These are phyloP conservation scores for Penicillium maclennaniae DNA, from an alignment of 495 filamentous ascomycete genomes.

Conservation along the genomic window DNA sequence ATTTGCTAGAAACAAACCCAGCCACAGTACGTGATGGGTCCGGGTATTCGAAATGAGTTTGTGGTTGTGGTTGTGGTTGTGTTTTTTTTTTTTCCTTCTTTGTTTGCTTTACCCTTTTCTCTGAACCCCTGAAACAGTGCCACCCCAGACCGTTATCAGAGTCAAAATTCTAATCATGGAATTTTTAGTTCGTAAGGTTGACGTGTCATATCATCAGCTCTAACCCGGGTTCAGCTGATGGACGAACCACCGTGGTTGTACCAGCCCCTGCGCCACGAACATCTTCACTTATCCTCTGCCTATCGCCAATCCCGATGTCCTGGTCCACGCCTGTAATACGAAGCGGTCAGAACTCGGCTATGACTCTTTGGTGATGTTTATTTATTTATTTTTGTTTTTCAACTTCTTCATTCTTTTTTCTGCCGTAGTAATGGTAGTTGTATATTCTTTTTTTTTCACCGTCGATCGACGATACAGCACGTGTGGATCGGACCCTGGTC, in stretches of 20 bases:
- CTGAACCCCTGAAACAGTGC: neutral
- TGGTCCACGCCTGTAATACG: conserved; percentile 4
- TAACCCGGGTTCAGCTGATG: neutral
- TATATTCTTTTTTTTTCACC: conserved; percentile 3
- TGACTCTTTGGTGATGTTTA: neutral
- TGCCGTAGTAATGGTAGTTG: too few relatives aligned
- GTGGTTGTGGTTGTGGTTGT: neutral
- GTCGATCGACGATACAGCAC: conserved; percentile 33
- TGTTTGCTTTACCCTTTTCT: too few relatives aligned
- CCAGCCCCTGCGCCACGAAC: conserved; percentile 12
- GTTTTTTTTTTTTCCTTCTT: neutral
- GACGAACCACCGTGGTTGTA: conserved; percentile 7
- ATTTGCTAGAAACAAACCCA: conserved; percentile 10
- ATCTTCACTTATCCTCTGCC: conserved; percentile 9
- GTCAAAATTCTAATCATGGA: neutral
- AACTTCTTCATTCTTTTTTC: conserved; percentile 10
- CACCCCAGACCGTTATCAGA: conserved; percentile 9
- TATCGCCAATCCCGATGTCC: conserved; percentile 6
- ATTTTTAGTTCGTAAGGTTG: neutral
- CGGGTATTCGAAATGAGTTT: conserved; percentile 2
- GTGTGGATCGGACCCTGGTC: conserved; percentile 18
- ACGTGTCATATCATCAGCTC: conserved; percentile 11
- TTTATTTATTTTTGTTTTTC: conserved; percentile 7
- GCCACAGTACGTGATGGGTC: conserved; percentile 20
- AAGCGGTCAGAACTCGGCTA: conserved; percentile 4